These are phyloP conservation scores for Coelastrella sp. DNA, from an alignment of 139 green algal genomes.

Conservation along the genomic window DNA sequence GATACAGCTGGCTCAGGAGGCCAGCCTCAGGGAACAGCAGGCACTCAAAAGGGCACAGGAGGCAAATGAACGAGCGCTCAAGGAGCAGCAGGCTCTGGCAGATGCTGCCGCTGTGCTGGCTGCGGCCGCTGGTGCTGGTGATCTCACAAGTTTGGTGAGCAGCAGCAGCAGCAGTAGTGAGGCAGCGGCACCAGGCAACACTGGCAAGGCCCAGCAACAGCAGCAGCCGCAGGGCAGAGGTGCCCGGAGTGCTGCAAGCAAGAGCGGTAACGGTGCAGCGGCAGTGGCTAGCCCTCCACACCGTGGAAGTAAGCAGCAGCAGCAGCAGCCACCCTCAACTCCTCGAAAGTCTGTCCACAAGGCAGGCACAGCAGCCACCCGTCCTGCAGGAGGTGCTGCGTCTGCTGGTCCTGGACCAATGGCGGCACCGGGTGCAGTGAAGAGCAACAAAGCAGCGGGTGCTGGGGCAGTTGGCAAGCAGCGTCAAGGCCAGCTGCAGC, in stretches of 20 bases:
- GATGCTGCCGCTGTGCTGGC: constrained; percentile 38
- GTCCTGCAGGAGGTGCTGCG: neutral
- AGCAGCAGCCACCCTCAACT: neutral
- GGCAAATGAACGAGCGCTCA: neutral
- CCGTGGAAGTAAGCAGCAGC: neutral
- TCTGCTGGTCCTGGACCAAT: neutral
- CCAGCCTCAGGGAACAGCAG: constrained; percentile 57
- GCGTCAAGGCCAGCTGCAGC: neutral
- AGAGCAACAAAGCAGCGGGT: neutral
- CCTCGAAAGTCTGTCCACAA: neutral
- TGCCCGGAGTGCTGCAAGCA: neutral
- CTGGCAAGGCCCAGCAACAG: neutral
- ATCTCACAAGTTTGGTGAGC: neutral
- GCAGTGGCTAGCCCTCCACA: neutral
- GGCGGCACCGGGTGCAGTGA: neutral
- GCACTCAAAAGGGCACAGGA: constrained; percentile 14
- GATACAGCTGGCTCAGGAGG: constrained; percentile 64
- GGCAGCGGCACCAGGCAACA: neutral
- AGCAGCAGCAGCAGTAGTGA: neutral
- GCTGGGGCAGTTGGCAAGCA: neutral
- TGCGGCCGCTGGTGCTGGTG: neutral
- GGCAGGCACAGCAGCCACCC: neutral
- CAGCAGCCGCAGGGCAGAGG: neutral
- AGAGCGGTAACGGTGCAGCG: neutral
- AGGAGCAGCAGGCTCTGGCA: constrained; percentile 31